phyloP scores from a whole-genome alignment of 495 filamentous ascomycete species.

The Mycothermus thermophilus region DNA sequence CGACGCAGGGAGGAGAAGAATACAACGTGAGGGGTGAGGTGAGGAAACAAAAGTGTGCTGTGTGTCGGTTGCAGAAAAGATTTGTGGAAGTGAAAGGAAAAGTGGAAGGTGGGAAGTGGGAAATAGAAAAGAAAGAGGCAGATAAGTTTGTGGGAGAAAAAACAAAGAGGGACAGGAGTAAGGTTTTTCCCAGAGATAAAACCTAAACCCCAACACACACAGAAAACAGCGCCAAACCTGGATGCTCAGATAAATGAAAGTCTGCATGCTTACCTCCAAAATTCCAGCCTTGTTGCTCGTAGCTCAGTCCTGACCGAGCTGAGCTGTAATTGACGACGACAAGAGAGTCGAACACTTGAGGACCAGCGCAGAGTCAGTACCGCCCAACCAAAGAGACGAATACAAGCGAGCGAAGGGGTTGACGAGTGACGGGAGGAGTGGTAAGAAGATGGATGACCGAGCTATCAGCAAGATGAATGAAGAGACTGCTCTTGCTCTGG shows the following conservation, averaged over 20 bases:
- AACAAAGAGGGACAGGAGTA: not conserved
- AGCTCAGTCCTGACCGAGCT: too few relatives aligned
- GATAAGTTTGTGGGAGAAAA: not conserved
- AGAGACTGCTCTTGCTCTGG: conserved; percentile 31
- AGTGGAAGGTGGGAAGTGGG: not conserved
- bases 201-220: too few relatives aligned
- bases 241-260: too few relatives aligned
- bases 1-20: too few relatives aligned
- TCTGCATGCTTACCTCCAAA: conserved; percentile 24
- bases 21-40: too few relatives aligned
- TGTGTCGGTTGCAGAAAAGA: not conserved
- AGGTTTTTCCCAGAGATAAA: too few relatives aligned
- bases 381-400: too few relatives aligned
- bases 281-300: too few relatives aligned
- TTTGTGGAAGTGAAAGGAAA: not conserved
- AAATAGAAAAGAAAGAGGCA: not conserved
- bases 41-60: not conserved
- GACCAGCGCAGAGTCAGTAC: conserved; percentile 26
- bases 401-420: too few relatives aligned
- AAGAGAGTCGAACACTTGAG: conserved; percentile 14
- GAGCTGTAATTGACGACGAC: too few relatives aligned
- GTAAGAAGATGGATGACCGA: conserved; percentile 41
- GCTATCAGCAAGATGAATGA: conserved; percentile 42
- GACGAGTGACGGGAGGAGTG: conserved; percentile 29
- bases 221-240: too few relatives aligned